Conservation (phyloP, 2,329 filamentous ascomycete genomes). For the Epichloe brachyelytri region DNA sequence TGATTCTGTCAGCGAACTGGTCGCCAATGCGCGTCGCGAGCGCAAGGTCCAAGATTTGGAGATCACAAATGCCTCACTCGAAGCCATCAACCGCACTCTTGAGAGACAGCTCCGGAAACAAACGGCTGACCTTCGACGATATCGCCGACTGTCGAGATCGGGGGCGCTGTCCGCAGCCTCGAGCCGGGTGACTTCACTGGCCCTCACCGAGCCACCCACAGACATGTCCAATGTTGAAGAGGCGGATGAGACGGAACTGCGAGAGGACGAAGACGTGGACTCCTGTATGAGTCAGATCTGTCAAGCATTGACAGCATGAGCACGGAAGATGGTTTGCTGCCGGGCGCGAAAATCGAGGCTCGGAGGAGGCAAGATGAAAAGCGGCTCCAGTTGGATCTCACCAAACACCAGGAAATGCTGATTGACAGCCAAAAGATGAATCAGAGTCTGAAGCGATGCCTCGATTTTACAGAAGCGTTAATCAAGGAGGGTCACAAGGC, state of each 20-base stretch:
- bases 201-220: conserved; percentile 27
- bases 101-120: conserved; percentile 89
- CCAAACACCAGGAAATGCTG: conserved; percentile 78
- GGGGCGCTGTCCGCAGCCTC: conserved; percentile 53
- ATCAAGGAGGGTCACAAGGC: conserved; percentile 84
- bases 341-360: conserved; percentile 17
- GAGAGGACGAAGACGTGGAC: conserved; percentile 18
- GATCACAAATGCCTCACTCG: conserved; percentile 87
- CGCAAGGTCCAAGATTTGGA: conserved; percentile 92
- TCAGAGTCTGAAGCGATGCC: conserved; percentile 78
- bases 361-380: conserved; percentile 67
- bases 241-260: conserved; percentile 28
- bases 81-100: conserved; percentile 87
- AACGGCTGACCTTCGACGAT: conserved; percentile 74
- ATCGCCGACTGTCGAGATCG: conserved; percentile 70
- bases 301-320: conserved; percentile 27
- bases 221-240: conserved; percentile 37
- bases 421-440: conserved; percentile 92
- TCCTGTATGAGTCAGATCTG: conserved; percentile 40
- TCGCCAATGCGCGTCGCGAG: conserved; percentile 79
- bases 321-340: conserved; percentile 25
- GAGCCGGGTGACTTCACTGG: conserved; percentile 31
- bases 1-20: conserved; percentile 59
- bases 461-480: conserved; percentile 79
- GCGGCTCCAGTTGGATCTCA: conserved; percentile 70